Base-by-base conservation (phyloP, 306 rosid genomes). In the Lithocarpus polystachyus region DNA sequence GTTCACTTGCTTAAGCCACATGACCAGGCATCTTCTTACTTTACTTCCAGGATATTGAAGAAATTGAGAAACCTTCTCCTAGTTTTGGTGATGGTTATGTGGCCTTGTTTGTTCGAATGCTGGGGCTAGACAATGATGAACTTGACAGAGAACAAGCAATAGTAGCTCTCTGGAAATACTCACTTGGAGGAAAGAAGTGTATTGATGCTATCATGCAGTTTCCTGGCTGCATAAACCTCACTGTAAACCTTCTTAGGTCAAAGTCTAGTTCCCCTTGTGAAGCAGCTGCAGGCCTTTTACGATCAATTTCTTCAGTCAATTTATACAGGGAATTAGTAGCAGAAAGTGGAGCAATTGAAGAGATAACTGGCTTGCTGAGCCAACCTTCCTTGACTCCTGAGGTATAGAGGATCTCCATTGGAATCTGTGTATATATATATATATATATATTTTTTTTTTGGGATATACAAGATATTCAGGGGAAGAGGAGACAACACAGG, bases 221-320 rank as follows among this genome's bases (percentile, higher is more conserved):
- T 87, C 97, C 94, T 69, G 93, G 94, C 60, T 90, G 95, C 73
- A 43, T 94, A 81, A 91, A 88, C 83, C 96, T 94, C 72, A 84
- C 87, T 37, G 81, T 88, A 65, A 92, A 88, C 82, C 90, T 94
- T 75, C 95, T 94, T 57, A 77, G 91, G 62, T 92, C 97, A 57
- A 92, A 91, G 56, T 91, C 98, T 51, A 76, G 73, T 56, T 86
- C 85, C 18, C 72, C 97, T 12, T 82, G 94, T 73, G 97, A 94
- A 90, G 98, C 97, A 51, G 97, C 98, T 77, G 93, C 97, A 22
- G 98, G 98, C 74, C 97, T 94, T 85, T 74, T 94, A 60, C 87
- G 97, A 26, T 88, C 92, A 56, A 76, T 92, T 14, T 91, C 97
- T 75, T 75, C 89, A 22, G 79, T 94, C 70, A 89, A 94, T 81